Conservation (phyloP, 805 yeast species). For the Cyberlindnera misumaiensis region DNA sequence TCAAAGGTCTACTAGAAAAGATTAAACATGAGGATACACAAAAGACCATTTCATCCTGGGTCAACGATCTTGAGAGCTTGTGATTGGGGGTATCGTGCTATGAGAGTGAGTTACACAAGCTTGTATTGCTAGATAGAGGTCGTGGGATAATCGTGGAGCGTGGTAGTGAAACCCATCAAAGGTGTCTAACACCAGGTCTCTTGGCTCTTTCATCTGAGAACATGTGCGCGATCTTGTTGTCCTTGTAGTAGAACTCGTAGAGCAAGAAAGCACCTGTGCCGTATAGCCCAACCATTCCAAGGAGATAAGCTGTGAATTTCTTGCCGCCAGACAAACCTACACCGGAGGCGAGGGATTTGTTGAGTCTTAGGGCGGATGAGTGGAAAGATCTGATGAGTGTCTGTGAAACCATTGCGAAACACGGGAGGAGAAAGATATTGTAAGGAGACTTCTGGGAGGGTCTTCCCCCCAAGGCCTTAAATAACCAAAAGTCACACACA, state of each 20-base stretch:
- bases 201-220: constrained; percentile 15
- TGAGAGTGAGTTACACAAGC: too few relatives aligned
- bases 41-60: constrained; percentile 25
- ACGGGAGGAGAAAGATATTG: too few relatives aligned
- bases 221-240: constrained; percentile 22
- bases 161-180: too few relatives aligned
- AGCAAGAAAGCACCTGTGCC: constrained; percentile 13
- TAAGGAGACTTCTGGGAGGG: too few relatives aligned
- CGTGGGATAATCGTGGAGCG: too few relatives aligned
- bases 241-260: constrained; percentile 20
- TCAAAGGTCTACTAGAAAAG: constrained; percentile 28
- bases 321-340: constrained; percentile 4
- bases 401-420: constrained; percentile 23
- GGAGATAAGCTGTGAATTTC: constrained; percentile 14
- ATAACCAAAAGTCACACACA: too few relatives aligned
- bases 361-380: constrained; percentile 17
- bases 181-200: constrained; percentile 11
- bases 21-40: constrained; percentile 28
- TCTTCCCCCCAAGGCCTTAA: too few relatives aligned
- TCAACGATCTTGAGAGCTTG: constrained; percentile 25
- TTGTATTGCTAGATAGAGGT: too few relatives aligned
- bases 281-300: constrained; percentile 16
- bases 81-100: too few relatives aligned
- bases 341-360: constrained; percentile 12
- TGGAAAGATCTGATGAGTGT: constrained; percentile 19